Evolutionary conservation across 495 filamentous ascomycete species (phyloP).

Genomic region (Aspergillus steynii): DNA sequence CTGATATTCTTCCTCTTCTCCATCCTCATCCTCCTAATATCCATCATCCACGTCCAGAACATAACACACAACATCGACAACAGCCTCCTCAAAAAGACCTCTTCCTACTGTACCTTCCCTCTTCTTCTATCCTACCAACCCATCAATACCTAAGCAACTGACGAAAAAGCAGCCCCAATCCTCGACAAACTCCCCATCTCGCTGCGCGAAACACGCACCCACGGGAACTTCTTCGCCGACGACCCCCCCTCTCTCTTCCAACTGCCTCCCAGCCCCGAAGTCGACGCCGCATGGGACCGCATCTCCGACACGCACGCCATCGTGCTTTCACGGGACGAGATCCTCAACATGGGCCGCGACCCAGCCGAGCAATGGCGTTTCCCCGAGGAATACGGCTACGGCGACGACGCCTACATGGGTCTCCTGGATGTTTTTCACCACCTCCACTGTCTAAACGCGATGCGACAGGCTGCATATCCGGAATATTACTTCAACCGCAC

Average conservation of each 20-base stretch:
- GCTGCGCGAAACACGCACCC: background rate
- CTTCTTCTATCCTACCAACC: background rate
- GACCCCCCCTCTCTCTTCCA: slow-evolving; percentile 6
- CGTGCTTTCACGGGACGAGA: background rate
- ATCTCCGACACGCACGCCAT: slow-evolving; percentile 4
- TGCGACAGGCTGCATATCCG: background rate
- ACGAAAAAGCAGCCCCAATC: background rate
- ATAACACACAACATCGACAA: background rate
- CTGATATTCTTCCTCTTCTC: background rate
- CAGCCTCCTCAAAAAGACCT: background rate
- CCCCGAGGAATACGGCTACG: too few relatives aligned
- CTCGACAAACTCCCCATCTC: background rate
- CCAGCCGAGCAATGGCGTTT: background rate
- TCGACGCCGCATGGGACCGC: slow-evolving; percentile 10
- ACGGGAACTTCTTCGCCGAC: background rate
- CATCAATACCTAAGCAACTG: too few relatives aligned
- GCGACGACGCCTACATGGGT: background rate
- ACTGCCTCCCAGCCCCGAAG: slow-evolving; percentile 3
- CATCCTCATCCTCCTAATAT: background rate
- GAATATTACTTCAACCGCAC: background rate
- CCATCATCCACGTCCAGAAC: background rate
- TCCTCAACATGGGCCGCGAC: slow-evolving; percentile 3
- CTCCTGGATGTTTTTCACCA: background rate
- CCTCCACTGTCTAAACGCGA: background rate
- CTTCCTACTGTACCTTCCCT: background rate